Base-by-base conservation (phyloP, 1,284 basidiomycete species). In the Rhodotorula sp. region DNA sequence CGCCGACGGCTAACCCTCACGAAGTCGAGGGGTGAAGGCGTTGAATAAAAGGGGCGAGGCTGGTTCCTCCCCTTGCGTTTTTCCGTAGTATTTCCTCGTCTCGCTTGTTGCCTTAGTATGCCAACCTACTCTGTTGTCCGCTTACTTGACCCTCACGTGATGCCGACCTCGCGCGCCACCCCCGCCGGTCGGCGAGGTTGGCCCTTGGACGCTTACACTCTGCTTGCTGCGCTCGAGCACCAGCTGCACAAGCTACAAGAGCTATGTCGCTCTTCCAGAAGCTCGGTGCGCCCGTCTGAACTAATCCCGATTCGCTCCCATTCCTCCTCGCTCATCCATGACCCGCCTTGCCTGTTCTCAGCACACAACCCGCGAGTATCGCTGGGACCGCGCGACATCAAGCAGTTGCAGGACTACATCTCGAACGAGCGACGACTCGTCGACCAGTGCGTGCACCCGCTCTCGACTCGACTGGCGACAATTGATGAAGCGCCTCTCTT, bases 361-460 rank as follows among this genome's bases (percentile, higher is more conserved):
- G 73, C 73, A 15, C 74, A 75, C 61, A 74, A 65, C 57, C 57
- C 62, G 19, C 66, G 67, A 20, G 67, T 73, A 52, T 72, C 71
- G 39, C 66, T 79, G 34, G 77, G 74, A 9, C 75, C 74, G 2
- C 71, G 70, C 39, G 77, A 77, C 49, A 66, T 76, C 66, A 76
- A 74, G 66, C 69, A 53, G 10, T 55, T 79, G 36, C 76, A 70
- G 32, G 74, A 77, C 9, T 56, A 77, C 60, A 76, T 79, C 60
- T 58, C 63, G 2, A 58, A 66, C 2, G 78, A 79, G 59, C 77
- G 77, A 60, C 68, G 57, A 24, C 51, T 73, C 7, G 66, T 77
- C 17, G 73, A 71, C 32, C 52, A 71, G 76, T 77, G 48, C 60
- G 76, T 57, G 20, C 1, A 24, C 10, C 20, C 46, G 48, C 29